Evolutionary conservation across 2,329 filamentous ascomycete genomes (phyloP), one percentile per base, ranked within the genome.

Genomic region (Aquanectria penicillioides): DNA sequence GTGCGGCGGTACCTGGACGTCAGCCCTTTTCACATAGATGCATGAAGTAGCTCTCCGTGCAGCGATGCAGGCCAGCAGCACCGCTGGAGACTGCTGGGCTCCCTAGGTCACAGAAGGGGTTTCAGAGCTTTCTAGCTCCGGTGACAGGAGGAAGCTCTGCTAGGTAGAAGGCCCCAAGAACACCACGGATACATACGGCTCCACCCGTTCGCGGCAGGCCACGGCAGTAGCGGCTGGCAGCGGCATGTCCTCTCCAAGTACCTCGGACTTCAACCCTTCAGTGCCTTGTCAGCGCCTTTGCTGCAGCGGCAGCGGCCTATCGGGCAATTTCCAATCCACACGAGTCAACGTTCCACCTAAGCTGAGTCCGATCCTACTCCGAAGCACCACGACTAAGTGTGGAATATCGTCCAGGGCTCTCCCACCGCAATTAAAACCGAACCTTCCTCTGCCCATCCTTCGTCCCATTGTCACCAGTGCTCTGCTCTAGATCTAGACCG

Each of bases 291-390:
- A n/a, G n/a, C n/a, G n/a, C n/a, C n/a, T n/a, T n/a, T n/a, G 15
- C 18, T 48, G 36, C 22, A 36, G 22, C 37, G n/a, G n/a, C 15
- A 17, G 55, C 57, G 57, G 61, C 59, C 54, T 62, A 57, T 63
- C 47, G 57, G 62, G 34, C 62, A 56, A 62, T 67, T 67, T 61
- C 43, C 55, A 67, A 68, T 68, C 52, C 23, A 46, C 20, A 29
- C 26, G 10, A 47, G 44, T 25, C 15, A 23, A 51, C n/a, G 49
- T 52, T 26, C 43, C 47, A 59, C 55, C 52, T 52, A 40, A 63
- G 20, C 25, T 17, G 34, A 44, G 64, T 69, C 68, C 68, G 68
- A 70, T 70, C 51, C 62, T 63, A 13, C 67, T 69, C 68, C 68
- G 68, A 67, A 51, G 50, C 37, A 20, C 47, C 23, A 38, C 38